Evolutionary conservation across 768 basidiomycete genomes (phyloP), one percentile per base, ranked within the genome.

Genomic region (Russula ochroleuca): DNA sequence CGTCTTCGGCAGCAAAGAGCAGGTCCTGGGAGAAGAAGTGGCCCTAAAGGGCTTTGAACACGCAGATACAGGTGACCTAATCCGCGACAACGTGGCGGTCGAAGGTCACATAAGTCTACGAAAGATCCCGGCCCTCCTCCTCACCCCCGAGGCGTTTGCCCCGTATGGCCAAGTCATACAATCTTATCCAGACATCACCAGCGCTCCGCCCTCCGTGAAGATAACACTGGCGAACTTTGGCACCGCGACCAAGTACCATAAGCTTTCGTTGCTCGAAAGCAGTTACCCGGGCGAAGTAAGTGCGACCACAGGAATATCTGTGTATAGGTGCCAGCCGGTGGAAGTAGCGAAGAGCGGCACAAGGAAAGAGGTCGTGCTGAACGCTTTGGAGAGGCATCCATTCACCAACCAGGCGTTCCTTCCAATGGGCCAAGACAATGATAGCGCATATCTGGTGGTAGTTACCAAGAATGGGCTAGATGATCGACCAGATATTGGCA

Each of bases 351-450:
- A 79, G 45, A 69, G 72, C 13, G 76, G 77, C 33, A 82, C 83
- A 21, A 76, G 75, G 21, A 82, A 85, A 69, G 79, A 79, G 64
- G 74, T 98, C 64, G 81, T 80, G 67, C 74, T 98, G 64, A 81
- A 80, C 66, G 80, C 86, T n/a, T 77, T 98, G 65, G 97, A 99
- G 75, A 81, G 95, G 35, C 97, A 99, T 71, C 81, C 86, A 33
- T 89, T 81, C 73, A 95, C 91, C 14, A 96, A 88, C 68, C 96
- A 98, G 73, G 87, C 90, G 7, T 98, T 98, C 74, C 83, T 98
- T 61, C 96, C 97, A 10, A 94, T 98, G 92, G 92, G 93, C 5
- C 74, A 76, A 28, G 81, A 83, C 25, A 76, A 82, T 7, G 82
- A 80, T 0, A 74, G 76, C 28, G 73, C 76, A 38, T 96, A 96